These are phyloP conservation scores for Aspergillus coremiiformis DNA, from an alignment of 495 filamentous ascomycete species.

Conservation along the genomic window DNA sequence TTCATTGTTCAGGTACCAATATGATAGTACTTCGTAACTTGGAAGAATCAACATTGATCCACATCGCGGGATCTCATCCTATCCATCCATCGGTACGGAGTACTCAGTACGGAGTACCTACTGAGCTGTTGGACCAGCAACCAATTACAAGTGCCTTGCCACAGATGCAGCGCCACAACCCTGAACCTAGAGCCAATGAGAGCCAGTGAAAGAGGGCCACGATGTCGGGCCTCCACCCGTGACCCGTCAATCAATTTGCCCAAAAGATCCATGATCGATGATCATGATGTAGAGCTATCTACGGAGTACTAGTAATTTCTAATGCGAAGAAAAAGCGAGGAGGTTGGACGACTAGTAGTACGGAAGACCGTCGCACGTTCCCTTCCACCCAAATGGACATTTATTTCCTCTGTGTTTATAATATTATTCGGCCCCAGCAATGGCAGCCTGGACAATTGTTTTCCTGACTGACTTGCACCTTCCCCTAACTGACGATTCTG, in stretches of 20 bases:
- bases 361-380: neutral
- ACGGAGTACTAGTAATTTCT: too few species aligned
- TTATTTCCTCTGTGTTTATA: conserved; percentile 12
- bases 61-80: neutral
- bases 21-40: neutral
- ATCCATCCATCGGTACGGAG: too few species aligned
- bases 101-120: too few species aligned
- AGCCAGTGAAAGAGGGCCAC: neutral
- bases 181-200: neutral
- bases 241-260: conserved; percentile 4
- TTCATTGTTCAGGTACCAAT: neutral
- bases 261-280: conserved; percentile 10
- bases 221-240: neutral
- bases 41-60: neutral
- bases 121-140: neutral
- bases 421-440: neutral
- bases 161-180: neutral
- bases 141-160: neutral
- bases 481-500: neutral
- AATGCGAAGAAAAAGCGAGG: conserved; percentile 4
- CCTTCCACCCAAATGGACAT: neutral
- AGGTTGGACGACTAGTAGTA: conserved; percentile 14
- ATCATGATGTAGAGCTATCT: neutral
- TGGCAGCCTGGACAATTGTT: neutral
- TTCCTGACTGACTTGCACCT: neutral